These are phyloP conservation scores for Croton laevigatus DNA, from an alignment of 441 rosid genomes.

Conservation along the genomic window DNA sequence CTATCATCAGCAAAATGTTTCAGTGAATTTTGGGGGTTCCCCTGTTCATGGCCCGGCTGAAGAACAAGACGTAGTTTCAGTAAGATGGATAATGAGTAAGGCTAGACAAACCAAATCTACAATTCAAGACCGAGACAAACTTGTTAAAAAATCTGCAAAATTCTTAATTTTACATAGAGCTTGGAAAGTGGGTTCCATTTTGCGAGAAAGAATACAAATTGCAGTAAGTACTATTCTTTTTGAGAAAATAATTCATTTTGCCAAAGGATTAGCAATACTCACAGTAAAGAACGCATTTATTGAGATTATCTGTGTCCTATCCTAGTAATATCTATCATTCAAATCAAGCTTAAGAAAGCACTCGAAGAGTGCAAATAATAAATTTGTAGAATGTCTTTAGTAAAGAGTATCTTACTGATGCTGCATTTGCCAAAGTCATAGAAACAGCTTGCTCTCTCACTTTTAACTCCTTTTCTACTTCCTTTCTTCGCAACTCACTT, in stretches of 20 bases:
- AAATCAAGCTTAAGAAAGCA: not conserved
- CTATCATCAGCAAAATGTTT: constrained; percentile 61
- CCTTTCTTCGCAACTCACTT: constrained; percentile 79
- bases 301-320: not conserved
- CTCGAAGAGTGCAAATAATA: not conserved
- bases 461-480: constrained; percentile 81
- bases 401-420: constrained; percentile 42
- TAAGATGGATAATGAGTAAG: not conserved
- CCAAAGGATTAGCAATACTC: not conserved
- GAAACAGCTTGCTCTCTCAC: constrained; percentile 73
- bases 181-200: constrained; percentile 4
- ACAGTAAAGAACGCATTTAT: not conserved
- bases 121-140: not conserved
- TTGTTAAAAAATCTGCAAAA: not conserved
- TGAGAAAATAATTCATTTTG: not conserved
- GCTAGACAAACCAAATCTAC: constrained; percentile 7
- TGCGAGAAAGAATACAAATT: not conserved
- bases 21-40: constrained; percentile 56
- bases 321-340: constrained; percentile 5
- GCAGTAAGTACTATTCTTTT: not conserved
- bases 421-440: constrained; percentile 59
- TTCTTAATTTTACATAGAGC: not conserved
- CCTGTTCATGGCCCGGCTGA: constrained; percentile 42
- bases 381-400: too few relatives aligned
- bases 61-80: constrained; percentile 8